A percentile compares a stretch with the other conserved stretches of the same genome.
Evolutionary conservation across 352 stramenopile species (phyloP).

Genomic region (Thraustochytrium sp.): DNA sequence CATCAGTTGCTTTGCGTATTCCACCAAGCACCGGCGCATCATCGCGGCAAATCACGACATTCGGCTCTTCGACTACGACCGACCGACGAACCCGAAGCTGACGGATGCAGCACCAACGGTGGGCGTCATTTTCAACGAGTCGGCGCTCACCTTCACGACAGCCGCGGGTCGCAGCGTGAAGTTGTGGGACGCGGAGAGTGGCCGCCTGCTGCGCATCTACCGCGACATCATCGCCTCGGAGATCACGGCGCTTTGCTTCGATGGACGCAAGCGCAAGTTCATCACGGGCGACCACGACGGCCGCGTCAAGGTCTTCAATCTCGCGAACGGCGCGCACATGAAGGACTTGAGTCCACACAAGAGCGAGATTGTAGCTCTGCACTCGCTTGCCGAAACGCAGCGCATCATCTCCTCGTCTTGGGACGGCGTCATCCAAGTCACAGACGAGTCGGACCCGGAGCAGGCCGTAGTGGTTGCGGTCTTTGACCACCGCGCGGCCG

Average conservation of each 20-base stretch:
- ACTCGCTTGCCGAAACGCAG: conserved; percentile 70
- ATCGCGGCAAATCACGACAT: conserved; percentile 69
- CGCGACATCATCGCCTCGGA: conserved; percentile 60
- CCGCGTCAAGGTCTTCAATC: conserved; percentile 70
- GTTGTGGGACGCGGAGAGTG: conserved; percentile 72
- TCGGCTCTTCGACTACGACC: conserved; percentile 74
- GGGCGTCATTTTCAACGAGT: conserved; percentile 70
- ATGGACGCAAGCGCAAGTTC: conserved; percentile 73
- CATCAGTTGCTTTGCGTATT: conserved; percentile 68
- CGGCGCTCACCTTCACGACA: conserved; percentile 73
- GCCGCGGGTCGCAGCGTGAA: conserved; percentile 68
- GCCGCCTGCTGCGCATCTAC: conserved; percentile 70
- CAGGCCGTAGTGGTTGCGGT: conserved; percentile 53
- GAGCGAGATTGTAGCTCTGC: conserved; percentile 64
- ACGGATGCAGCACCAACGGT: conserved; percentile 73
- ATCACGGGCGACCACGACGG: conserved; percentile 71
- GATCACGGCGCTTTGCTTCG: conserved; percentile 70
- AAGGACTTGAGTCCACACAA: conserved; percentile 68
- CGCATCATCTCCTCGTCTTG: conserved; percentile 69
- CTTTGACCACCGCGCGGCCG: neutral
- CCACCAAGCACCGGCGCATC: conserved; percentile 67
- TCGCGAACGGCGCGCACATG: conserved; percentile 74
- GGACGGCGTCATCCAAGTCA: conserved; percentile 70
- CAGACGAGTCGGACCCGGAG: conserved; percentile 72
- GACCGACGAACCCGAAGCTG: conserved; percentile 70